Base-by-base conservation (phyloP, 2,329 filamentous ascomycete genomes). In the Pyrenophora teres region DNA sequence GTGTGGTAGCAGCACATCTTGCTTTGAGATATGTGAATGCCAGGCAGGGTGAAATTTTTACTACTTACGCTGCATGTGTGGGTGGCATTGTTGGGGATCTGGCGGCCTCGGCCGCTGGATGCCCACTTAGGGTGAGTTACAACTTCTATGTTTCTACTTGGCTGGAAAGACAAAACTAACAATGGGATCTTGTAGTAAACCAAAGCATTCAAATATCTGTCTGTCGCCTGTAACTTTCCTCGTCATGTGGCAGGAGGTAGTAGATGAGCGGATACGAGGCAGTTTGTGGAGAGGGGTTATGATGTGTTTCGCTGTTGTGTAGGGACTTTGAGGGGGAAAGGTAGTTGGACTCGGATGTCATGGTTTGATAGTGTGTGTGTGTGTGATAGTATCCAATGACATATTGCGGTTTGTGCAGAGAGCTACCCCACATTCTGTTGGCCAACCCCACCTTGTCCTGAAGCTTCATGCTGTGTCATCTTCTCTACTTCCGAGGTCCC, bases 231-330 rank as follows among this genome's bases (percentile, higher is more conserved):
- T 5, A 1, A 74, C 54, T 3, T 40, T 70, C 53, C 32, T 67
- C 68, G 40, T 71, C 70, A 10, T 69, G 62, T 2, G 71, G 55
- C 70, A 72, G 72, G 0, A 71, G 52, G 44, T 73, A 70, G 32
- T 73, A 70, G 32, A 73, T 72, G 12, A 70, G 57, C 12, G 61
- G 61, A 46, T 60, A 71, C 33, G 53, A 52, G n/a, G 57, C 46
- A 15, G 65, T 70, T 6, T 60, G 47, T 15, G 67, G 67, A 2
- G 67, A 19, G 64, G 65, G 3, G 64, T 64, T 13, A 64, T 49
- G 23, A 70, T 61, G 45, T 69, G 67, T 42, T 62, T 36, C 23
- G 62, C 65, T 1, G 40, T 23, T 5, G 56, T 27, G 31, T 68
- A 65, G 4, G 67, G 67, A 1, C 59, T 57, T 0, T 15, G 15